phyloP scores from a whole-genome alignment of 140 eudicot genomes.

The Anethum foeniculum region DNA sequence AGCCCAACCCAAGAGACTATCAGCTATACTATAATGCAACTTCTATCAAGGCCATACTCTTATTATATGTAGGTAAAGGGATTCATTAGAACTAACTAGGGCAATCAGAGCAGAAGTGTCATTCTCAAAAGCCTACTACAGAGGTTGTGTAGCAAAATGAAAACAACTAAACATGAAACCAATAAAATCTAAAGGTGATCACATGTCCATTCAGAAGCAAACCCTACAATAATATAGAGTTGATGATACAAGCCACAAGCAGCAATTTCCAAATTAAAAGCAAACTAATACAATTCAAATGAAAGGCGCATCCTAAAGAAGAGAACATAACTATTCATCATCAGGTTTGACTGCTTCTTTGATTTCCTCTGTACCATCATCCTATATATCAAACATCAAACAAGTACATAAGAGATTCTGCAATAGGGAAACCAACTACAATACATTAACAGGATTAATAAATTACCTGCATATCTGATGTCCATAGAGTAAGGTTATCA shows the following conservation, averaged over 20 bases:
- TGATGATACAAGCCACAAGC: slow-evolving; percentile 44
- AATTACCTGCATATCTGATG: slow-evolving; percentile 75
- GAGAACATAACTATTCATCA: slow-evolving; percentile 35
- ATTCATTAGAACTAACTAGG: neutral
- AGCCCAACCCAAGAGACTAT: neutral
- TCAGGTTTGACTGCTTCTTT: slow-evolving; percentile 79
- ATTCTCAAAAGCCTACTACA: neutral
- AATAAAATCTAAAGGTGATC: neutral
- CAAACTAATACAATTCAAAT: slow-evolving; percentile 21
- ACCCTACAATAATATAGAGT: slow-evolving; percentile 33
- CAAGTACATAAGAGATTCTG: neutral
- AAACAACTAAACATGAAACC: neutral
- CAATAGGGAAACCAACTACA: neutral
- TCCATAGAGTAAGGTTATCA: slow-evolving; percentile 83
- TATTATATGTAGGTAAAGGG: neutral
- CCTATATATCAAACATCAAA: slow-evolving; percentile 27
- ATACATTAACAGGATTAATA: neutral
- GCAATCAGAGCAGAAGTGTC: neutral
- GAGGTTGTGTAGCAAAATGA: neutral
- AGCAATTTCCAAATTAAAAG: slow-evolving; percentile 33
- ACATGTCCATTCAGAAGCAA: slow-evolving; percentile 20
- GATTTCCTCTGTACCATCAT: slow-evolving; percentile 64
- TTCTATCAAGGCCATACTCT: neutral
- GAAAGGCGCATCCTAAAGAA: slow-evolving; percentile 23
- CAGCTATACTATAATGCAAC: neutral